Percentiles rank a stretch among this genome's conserved stretches.
These are phyloP conservation scores for Fusarium protoensiforme DNA, from an alignment of 2,329 filamentous ascomycete genomes.

Conservation along the genomic window DNA sequence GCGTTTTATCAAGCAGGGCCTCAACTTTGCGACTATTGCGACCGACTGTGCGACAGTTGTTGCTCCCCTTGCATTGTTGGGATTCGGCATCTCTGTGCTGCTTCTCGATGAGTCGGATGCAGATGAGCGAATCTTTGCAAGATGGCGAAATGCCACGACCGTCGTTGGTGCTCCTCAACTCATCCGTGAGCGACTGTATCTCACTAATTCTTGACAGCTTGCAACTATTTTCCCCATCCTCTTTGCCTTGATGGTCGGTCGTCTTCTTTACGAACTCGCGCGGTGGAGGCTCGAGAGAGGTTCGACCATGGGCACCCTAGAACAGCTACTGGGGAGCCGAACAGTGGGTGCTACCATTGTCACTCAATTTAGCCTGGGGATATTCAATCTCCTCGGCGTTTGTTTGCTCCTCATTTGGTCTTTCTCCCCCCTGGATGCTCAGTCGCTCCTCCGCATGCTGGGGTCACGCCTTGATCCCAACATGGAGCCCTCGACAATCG, in stretches of 20 bases:
- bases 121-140: not conserved
- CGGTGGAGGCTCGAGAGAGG: not conserved
- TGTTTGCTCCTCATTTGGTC: not conserved
- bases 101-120: not conserved
- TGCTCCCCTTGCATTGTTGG: not conserved
- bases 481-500: not conserved
- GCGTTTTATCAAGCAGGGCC: not conserved
- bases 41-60: not conserved
- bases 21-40: not conserved
- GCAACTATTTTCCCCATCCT: not conserved
- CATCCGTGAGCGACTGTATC: rapidly evolving
- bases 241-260: not conserved
- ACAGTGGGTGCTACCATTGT: not conserved
- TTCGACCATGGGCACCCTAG: not conserved
- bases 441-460: not conserved
- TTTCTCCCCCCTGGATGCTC: not conserved
- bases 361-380: not conserved
- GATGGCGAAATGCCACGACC: not conserved
- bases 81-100: not conserved
- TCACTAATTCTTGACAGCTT: not conserved
- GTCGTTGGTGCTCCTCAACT: not conserved
- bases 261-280: not conserved
- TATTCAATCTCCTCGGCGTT: not conserved
- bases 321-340: not conserved
- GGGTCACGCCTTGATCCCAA: not conserved